Evolutionary conservation across 345 rosid genomes (phyloP).

Genomic region (Crucihimalaya himalaica): DNA sequence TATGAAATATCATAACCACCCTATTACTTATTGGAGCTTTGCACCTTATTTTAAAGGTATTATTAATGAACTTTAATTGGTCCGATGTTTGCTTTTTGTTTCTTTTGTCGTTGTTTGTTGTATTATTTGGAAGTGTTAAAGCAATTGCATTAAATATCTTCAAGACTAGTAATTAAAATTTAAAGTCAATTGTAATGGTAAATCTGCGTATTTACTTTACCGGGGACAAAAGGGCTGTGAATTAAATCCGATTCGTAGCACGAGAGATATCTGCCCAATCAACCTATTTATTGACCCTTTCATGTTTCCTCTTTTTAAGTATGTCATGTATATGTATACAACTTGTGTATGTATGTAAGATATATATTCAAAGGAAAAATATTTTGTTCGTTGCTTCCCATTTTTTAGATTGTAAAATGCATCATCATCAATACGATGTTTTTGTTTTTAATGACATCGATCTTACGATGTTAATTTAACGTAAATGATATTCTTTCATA

Average conservation of each 20-base stretch:
- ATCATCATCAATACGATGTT: background rate
- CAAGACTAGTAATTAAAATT: background rate
- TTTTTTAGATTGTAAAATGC: background rate
- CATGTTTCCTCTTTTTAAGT: constrained; percentile 33
- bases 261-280: constrained; percentile 36
- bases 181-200: constrained; percentile 23
- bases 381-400: background rate
- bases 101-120: constrained; percentile 17
- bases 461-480: background rate
- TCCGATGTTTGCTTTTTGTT: constrained; percentile 22
- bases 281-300: constrained; percentile 22
- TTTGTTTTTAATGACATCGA: background rate
- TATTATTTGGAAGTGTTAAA: constrained; percentile 15
- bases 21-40: background rate
- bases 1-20: background rate
- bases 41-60: constrained; percentile 5
- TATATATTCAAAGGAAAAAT: background rate
- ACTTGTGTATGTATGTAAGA: no score
- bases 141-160: constrained; percentile 15
- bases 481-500: background rate
- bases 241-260: constrained; percentile 35
- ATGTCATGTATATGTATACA: constrained; percentile 9
- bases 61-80: constrained; percentile 8
- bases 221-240: constrained; percentile 27
- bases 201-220: constrained; percentile 17